Conservation (phyloP, 352 stramenopile species). For the Blastocystis sp. region DNA sequence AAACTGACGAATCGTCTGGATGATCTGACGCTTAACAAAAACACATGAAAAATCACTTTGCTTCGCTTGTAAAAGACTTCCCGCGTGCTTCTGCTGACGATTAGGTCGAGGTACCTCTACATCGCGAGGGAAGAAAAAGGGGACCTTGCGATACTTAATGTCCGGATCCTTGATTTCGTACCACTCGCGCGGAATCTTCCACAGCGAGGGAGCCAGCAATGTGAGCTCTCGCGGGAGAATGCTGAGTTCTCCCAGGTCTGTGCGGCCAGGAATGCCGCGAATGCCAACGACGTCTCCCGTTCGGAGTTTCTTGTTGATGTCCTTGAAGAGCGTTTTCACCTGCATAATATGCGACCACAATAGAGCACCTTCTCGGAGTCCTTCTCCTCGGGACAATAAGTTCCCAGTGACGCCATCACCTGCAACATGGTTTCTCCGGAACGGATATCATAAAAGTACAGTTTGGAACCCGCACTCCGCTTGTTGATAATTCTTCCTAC, state of each 20-base stretch:
- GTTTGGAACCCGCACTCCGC: conserved; percentile 48
- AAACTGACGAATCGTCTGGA: conserved; percentile 67
- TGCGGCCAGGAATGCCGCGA: conserved; percentile 67
- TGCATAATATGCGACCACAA: not conserved
- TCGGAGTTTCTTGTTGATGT: conserved; percentile 39
- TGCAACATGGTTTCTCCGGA: conserved; percentile 50
- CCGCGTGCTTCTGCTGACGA: conserved; percentile 83
- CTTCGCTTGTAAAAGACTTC: conserved; percentile 77
- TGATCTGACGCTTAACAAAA: conserved; percentile 72
- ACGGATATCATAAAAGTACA: conserved; percentile 56
- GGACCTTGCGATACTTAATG: conserved; percentile 59
- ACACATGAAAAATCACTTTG: not conserved
- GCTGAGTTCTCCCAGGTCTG: conserved; percentile 72
- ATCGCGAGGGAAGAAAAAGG: conserved; percentile 68
- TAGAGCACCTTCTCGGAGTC: not conserved
- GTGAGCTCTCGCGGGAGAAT: conserved; percentile 69
- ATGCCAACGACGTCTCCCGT: conserved; percentile 63
- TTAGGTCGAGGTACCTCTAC: conserved; percentile 86
- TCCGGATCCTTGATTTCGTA: conserved; percentile 67
- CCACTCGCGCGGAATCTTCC: conserved; percentile 72
- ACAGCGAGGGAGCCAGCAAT: conserved; percentile 72
- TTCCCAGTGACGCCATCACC: conserved; percentile 39
- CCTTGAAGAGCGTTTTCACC: not conserved
- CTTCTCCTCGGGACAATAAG: not conserved
- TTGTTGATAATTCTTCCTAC: conserved; percentile 54